Evolutionary conservation across 345 rosid genomes (phyloP).

Genomic region (Eucalyptus decipiens): DNA sequence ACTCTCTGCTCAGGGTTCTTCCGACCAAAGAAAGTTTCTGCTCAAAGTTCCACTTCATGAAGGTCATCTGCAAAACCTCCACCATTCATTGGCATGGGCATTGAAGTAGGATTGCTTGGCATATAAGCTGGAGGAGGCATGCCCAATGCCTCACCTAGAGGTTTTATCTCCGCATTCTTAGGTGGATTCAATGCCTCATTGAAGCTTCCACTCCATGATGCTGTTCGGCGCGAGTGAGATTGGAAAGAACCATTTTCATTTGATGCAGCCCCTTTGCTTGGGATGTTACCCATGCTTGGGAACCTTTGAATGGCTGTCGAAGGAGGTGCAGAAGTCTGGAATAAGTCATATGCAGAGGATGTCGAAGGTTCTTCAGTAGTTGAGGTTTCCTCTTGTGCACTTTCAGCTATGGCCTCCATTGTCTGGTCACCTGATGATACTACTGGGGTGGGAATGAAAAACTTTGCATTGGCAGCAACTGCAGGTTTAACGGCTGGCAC

Average conservation of each 20-base stretch:
- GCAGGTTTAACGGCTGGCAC: conserved; percentile 62
- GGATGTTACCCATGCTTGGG: conserved; percentile 50
- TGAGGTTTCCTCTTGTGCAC: conserved; percentile 18
- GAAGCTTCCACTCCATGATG: conserved; percentile 86
- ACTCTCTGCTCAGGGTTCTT: neutral
- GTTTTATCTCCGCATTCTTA: conserved; percentile 5
- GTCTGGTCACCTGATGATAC: conserved; percentile 24
- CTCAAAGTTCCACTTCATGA: conserved; percentile 88
- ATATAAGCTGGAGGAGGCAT: conserved; percentile 14
- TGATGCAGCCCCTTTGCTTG: conserved; percentile 3
- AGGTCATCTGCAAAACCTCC: conserved; percentile 73
- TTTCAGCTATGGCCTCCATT: conserved; percentile 40
- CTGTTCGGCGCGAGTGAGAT: conserved; percentile 48
- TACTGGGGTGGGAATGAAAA: conserved; percentile 61
- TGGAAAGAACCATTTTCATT: conserved; percentile 8
- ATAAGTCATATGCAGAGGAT: conserved; percentile 1
- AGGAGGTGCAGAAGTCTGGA: conserved; percentile 1
- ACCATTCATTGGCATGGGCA: conserved; percentile 17
- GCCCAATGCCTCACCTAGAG: conserved; percentile 23
- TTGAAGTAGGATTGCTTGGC: conserved; percentile 10
- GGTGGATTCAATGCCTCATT: conserved; percentile 25
- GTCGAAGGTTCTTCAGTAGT: conserved; percentile 26
- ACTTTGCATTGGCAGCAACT: conserved; percentile 55
- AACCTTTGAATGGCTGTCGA: conserved; percentile 41
- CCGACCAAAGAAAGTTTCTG: neutral